phyloP scores from a whole-genome alignment of 2,329 filamentous ascomycete species.

The Colletotrichum musae region DNA sequence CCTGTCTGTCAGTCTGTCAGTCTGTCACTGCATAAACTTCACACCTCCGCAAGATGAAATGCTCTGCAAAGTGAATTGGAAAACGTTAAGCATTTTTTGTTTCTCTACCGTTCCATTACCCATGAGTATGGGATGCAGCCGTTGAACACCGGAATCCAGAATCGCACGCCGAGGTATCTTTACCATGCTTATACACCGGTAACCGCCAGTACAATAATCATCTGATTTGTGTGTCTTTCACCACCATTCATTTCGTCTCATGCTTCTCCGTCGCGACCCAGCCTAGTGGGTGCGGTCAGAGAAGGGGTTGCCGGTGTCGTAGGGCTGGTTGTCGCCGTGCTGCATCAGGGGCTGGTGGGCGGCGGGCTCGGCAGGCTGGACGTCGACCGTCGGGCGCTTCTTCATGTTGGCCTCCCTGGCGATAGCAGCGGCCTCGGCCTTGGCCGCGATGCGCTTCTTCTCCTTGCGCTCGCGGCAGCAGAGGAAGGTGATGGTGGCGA shows the following conservation, averaged over 20 bases:
- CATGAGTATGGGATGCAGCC: constrained; percentile 8
- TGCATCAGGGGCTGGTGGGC: constrained; percentile 32
- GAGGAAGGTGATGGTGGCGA: constrained; percentile 62
- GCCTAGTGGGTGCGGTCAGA: constrained; percentile 29
- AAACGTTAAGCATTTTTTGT: constrained; percentile 12
- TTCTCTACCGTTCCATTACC: constrained; percentile 25
- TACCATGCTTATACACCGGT: constrained; percentile 13
- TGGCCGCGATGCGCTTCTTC: constrained; percentile 59
- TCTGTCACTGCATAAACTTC: not conserved
- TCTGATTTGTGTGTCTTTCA: not conserved
- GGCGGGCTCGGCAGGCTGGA: constrained; percentile 7
- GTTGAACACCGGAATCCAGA: constrained; percentile 10
- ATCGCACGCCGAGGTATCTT: constrained; percentile 30
- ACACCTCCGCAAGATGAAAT: not conserved
- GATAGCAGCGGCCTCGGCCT: constrained; percentile 65
- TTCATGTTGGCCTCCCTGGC: constrained; percentile 60
- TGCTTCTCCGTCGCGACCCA: not conserved
- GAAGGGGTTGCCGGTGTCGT: constrained; percentile 38
- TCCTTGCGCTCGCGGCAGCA: constrained; percentile 66
- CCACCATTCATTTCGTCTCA: constrained; percentile 4
- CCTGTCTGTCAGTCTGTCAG: not conserved
- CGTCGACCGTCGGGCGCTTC: constrained; percentile 53
- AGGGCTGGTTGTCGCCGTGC: constrained; percentile 24
- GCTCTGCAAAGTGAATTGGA: not conserved
- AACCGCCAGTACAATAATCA: not conserved